Percentiles rank a stretch among this genome's conserved stretches.
Evolutionary conservation across 306 rosid genomes (phyloP).

Genomic region (Vigna mungo): DNA sequence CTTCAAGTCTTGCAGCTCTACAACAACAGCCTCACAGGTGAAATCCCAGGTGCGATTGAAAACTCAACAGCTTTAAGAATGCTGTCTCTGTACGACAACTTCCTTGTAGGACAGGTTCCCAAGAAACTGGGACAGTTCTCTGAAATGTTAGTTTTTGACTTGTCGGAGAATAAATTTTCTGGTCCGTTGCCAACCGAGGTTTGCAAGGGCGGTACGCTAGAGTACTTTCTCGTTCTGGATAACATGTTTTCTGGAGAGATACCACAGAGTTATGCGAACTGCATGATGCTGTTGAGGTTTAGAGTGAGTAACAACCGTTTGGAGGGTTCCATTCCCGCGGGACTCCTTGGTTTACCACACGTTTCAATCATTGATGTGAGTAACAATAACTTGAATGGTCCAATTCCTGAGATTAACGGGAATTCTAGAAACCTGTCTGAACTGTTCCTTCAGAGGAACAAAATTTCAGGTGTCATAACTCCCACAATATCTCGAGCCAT

Average conservation of each 20-base stretch:
- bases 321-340: constrained; percentile 74
- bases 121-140: constrained; percentile 75
- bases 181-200: constrained; percentile 83
- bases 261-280: constrained; percentile 67
- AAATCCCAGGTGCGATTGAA: constrained; percentile 72
- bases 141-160: constrained; percentile 69
- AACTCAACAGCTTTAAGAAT: constrained; percentile 68
- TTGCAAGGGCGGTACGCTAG: constrained; percentile 71
- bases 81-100: constrained; percentile 82
- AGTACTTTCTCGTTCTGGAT: constrained; percentile 73
- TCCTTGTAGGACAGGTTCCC: constrained; percentile 73
- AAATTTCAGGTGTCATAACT: constrained; percentile 77
- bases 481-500: constrained; percentile 69
- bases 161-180: constrained; percentile 78
- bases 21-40: constrained; percentile 83
- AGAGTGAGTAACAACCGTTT: constrained; percentile 75
- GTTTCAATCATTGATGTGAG: constrained; percentile 84
- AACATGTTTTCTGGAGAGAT: constrained; percentile 79
- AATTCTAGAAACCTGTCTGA: constrained; percentile 81
- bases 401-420: constrained; percentile 58
- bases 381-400: constrained; percentile 69
- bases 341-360: constrained; percentile 72
- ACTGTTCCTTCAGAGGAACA: constrained; percentile 79
- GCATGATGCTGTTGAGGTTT: constrained; percentile 75
- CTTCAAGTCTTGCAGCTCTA: constrained; percentile 84